Base-by-base conservation (phyloP, 2,329 filamentous ascomycete genomes). In the Pseudocercospora fuligena region DNA sequence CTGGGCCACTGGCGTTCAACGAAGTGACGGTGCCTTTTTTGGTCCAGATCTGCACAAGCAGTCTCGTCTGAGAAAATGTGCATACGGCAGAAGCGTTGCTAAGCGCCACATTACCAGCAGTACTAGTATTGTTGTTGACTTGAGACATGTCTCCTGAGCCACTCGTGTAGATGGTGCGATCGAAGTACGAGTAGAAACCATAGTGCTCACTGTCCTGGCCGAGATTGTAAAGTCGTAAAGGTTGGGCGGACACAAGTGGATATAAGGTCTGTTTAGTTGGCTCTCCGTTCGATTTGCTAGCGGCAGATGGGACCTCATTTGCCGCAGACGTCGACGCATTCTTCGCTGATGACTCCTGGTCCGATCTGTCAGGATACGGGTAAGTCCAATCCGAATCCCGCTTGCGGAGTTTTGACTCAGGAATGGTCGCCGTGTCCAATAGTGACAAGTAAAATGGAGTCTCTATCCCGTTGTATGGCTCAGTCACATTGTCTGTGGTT, bases 131-230 rank as follows among this genome's bases (percentile, higher is more conserved):
- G 63, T 59, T 56, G 66, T 82, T 27, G 74, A 74, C n/a, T 75
- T 74, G 69, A 85, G 84, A 19, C 11, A 57, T 29, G 19, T 53
- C 65, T 87, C 58, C 47, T 7, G 61, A 54, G 16, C 88, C 89
- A 72, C 89, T 88, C 68, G 97, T 84, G 82, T 94, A 97, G 69
- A 97, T 92, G 8, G 90, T 91, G 70, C 93, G 92, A 80, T 93
- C 89, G 79, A 92, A 98, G 82, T 97, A 96, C 0, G 87, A 92
- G 81, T 97, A 97, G 81, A 97, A 97, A 19, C 92, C 93, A 78
- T 96, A 97, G 80, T 97, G 93, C 78, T 98, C 94, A 0, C 90
- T 90, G 1, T 86, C 82, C 29, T 91, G 83, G 19, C 91, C 93
- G 21, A 93, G 91, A 77, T 98, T 92, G 78, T 90, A 98, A 0